These are phyloP conservation scores for Xylaria sp. DNA, from an alignment of 2,329 filamentous ascomycete species.

Conservation along the genomic window DNA sequence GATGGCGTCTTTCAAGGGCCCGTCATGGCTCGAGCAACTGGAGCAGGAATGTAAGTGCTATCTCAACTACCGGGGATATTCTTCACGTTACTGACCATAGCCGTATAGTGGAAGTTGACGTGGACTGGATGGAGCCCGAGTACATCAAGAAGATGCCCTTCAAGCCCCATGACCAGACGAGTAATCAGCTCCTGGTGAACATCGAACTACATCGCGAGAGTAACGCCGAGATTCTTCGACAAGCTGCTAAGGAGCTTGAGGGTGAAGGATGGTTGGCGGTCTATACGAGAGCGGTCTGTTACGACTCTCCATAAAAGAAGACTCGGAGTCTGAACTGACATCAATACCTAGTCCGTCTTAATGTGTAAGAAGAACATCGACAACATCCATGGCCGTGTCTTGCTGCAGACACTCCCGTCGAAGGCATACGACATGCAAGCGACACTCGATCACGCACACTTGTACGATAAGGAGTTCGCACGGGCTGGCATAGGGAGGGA, in stretches of 20 bases:
- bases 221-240: constrained; percentile 39
- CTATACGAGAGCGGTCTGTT: constrained; percentile 40
- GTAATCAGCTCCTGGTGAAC: constrained; percentile 46
- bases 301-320: background rate
- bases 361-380: constrained; percentile 44
- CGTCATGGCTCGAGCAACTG: constrained; percentile 14
- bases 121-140: constrained; percentile 48
- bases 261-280: constrained; percentile 43
- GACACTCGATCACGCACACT: constrained; percentile 42
- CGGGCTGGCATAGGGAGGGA: constrained; percentile 40
- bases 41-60: constrained; percentile 7
- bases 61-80: background rate
- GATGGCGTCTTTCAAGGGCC: constrained; percentile 5
- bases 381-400: constrained; percentile 42
- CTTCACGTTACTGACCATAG: background rate
- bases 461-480: constrained; percentile 44
- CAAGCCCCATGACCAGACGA: constrained; percentile 44
- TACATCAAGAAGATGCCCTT: constrained; percentile 43
- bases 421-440: constrained; percentile 41
- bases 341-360: constrained; percentile 35
- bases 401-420: constrained; percentile 44
- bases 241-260: constrained; percentile 41
- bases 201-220: constrained; percentile 40
- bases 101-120: constrained; percentile 43
- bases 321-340: background rate